A percentile compares a stretch with the other conserved stretches of the same genome.
These are phyloP conservation scores for Globisporangium lucens DNA, from an alignment of 352 stramenopile genomes.

Conservation along the genomic window DNA sequence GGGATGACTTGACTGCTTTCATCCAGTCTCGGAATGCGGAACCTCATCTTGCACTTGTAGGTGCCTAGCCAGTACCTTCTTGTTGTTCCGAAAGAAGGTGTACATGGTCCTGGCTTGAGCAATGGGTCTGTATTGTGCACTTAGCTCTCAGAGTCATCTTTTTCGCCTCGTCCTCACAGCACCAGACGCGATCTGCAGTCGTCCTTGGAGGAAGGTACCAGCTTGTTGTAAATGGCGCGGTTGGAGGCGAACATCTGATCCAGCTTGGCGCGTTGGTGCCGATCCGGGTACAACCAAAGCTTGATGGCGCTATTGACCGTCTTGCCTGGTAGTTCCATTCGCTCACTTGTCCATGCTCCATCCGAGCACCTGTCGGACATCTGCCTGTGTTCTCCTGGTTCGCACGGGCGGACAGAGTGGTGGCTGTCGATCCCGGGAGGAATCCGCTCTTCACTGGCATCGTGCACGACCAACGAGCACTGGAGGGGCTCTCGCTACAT, in stretches of 20 bases:
- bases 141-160: neutral
- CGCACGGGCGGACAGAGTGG: too few species aligned
- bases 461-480: too few species aligned
- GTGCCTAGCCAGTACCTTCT: neutral
- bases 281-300: neutral
- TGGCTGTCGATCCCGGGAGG: too few species aligned
- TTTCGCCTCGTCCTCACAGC: too few species aligned
- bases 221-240: neutral
- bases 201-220: neutral
- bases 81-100: neutral
- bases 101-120: neutral
- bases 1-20: neutral
- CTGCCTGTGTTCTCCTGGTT: too few species aligned
- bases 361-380: too few species aligned
- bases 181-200: neutral
- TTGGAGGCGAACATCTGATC: neutral
- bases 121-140: neutral
- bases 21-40: constrained; percentile 2
- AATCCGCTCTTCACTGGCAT: too few species aligned
- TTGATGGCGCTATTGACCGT: neutral
- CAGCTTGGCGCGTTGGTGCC: neutral
- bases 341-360: too few species aligned
- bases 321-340: too few species aligned
- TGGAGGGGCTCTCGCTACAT: too few species aligned
- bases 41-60: neutral